Conservation (phyloP, 768 basidiomycete species). For the Stropharia rugosoannulata region DNA sequence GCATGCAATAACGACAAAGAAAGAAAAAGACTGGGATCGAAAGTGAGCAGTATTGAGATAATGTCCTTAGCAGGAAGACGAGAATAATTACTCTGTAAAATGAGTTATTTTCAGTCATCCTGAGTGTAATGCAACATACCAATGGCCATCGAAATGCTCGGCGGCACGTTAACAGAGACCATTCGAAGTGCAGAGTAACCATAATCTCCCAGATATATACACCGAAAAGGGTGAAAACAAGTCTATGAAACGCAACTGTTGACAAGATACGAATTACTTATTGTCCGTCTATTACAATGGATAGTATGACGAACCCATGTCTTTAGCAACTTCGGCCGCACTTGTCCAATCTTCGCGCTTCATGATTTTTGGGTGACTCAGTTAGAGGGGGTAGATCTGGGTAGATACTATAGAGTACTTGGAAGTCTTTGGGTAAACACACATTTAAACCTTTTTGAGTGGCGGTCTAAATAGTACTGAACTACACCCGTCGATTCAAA, state of each 20-base stretch:
- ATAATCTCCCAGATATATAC: conserved; percentile 69
- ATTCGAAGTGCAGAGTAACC: conserved; percentile 64
- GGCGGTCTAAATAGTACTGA: too few species aligned
- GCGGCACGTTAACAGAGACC: conserved; percentile 57
- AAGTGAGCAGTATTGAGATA: neutral
- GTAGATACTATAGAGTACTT: neutral
- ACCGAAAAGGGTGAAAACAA: conserved; percentile 65
- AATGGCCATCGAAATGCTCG: conserved; percentile 69
- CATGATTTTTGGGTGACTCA: neutral
- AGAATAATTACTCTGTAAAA: conserved; percentile 19
- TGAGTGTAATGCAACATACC: conserved; percentile 34
- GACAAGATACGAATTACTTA: neutral
- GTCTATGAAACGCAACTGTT: conserved; percentile 55
- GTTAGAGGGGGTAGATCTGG: neutral
- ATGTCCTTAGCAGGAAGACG: neutral
- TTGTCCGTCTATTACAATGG: neutral
- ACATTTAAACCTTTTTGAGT: too few species aligned
- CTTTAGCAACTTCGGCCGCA: conserved; percentile 40
- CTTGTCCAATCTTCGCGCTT: conserved; percentile 45
- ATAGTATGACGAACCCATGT: conserved; percentile 30
- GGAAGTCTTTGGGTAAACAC: too few species aligned
- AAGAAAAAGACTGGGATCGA: conserved; percentile 55
- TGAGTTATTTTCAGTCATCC: neutral
- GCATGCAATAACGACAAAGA: conserved; percentile 68
- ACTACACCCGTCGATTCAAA: too few species aligned